Evolutionary conservation across 1,284 basidiomycete species (phyloP).

Genomic region (Cutaneotrichosporon daszewskae): DNA sequence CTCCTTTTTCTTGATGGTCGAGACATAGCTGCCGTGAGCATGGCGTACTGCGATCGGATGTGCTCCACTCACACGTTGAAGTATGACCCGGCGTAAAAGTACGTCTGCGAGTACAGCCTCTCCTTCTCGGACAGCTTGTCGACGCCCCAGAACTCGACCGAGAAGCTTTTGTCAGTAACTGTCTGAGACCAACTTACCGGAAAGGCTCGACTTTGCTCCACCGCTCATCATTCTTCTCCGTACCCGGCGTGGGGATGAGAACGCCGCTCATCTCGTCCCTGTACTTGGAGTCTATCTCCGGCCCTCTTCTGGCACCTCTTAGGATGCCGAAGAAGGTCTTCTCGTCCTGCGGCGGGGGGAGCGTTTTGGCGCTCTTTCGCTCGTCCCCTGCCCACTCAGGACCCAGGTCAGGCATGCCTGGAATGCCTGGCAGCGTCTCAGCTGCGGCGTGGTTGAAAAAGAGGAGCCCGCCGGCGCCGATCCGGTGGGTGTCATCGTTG

Average conservation of each 20-base stretch:
- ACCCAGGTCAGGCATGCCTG: constrained; percentile 39
- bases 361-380: neutral
- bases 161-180: constrained; percentile 49
- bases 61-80: constrained; percentile 47
- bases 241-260: constrained; percentile 7
- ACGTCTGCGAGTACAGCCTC: constrained; percentile 52
- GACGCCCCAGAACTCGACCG: constrained; percentile 85
- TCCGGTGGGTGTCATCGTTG: constrained; percentile 66
- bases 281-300: constrained; percentile 34
- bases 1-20: constrained; percentile 67
- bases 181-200: constrained; percentile 53
- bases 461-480: constrained; percentile 65
- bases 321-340: constrained; percentile 47
- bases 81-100: constrained; percentile 49
- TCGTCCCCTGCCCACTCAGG: constrained; percentile 41
- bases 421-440: constrained; percentile 16
- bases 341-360: constrained; percentile 37
- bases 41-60: constrained; percentile 54
- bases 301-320: constrained; percentile 24
- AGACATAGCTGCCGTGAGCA: constrained; percentile 61
- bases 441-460: constrained; percentile 34
- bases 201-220: constrained; percentile 57
- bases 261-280: constrained; percentile 16
- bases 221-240: constrained; percentile 23
- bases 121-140: constrained; percentile 76